Percentiles rank a stretch among this genome's conserved stretches.
These are phyloP conservation scores for Eucalyptus polyanthemos DNA, from an alignment of 345 rosid genomes.

Conservation along the genomic window DNA sequence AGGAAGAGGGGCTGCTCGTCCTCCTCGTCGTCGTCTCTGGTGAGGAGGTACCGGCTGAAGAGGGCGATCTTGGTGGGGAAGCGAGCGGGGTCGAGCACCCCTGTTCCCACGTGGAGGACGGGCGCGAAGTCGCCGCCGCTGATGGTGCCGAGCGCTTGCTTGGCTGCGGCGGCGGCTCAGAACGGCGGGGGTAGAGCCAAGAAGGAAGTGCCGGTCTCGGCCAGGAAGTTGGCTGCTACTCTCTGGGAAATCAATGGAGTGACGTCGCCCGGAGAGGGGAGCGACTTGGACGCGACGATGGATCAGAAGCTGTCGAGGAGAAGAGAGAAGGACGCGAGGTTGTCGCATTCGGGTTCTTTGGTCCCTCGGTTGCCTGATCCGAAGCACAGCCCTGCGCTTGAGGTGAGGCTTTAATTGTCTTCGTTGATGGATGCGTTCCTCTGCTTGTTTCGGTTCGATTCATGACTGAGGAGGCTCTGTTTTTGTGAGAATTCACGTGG, in stretches of 20 bases:
- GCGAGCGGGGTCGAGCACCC: conserved; percentile 56
- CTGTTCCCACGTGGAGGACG: conserved; percentile 58
- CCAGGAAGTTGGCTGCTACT: conserved; percentile 83
- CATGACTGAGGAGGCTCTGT: not conserved
- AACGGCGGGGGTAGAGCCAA: not conserved
- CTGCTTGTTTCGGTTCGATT: not conserved
- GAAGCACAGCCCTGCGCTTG: conserved; percentile 29
- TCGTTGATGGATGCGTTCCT: not conserved
- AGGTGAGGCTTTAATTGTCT: conserved; percentile 14
- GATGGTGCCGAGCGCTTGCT: not conserved
- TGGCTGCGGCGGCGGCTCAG: not conserved
- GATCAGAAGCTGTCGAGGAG: conserved; percentile 1
- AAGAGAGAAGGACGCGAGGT: conserved; percentile 9
- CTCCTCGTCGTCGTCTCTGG: conserved; percentile 70
- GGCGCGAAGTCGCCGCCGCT: conserved; percentile 18
- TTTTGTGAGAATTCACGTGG: not conserved
- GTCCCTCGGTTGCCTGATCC: conserved; percentile 47
- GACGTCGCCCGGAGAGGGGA: conserved; percentile 15
- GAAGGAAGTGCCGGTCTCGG: conserved; percentile 30
- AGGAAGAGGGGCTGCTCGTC: conserved; percentile 89
- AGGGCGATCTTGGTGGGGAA: conserved; percentile 62
- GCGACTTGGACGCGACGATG: conserved; percentile 9
- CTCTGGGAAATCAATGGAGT: conserved; percentile 75
- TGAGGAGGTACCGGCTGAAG: conserved; percentile 62
- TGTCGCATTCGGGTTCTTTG: conserved; percentile 4